These are phyloP conservation scores for Euptelea pleiosperma DNA, from an alignment of 164 flowering plant species.

Conservation along the genomic window DNA sequence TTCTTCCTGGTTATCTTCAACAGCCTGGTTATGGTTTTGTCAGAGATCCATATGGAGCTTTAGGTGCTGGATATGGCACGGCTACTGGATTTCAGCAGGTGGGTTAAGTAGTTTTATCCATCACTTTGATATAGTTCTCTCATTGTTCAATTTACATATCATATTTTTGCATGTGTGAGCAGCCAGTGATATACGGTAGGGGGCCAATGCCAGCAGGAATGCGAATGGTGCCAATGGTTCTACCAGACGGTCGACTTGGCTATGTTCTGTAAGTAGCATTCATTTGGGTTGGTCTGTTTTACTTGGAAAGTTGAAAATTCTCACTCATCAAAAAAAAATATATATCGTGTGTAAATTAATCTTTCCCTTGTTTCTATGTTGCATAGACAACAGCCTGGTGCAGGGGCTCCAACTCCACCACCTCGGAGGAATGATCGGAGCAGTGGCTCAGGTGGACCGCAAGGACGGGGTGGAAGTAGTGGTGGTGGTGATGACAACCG, in stretches of 20 bases:
- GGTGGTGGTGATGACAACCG: conserved; percentile 53
- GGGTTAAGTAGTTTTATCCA: background rate
- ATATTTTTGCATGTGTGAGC: conserved; percentile 25
- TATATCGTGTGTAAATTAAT: background rate
- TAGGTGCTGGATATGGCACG: conserved; percentile 59
- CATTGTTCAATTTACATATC: no score
- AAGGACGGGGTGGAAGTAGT: conserved; percentile 45
- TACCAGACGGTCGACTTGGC: conserved; percentile 97
- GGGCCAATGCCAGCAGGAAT: conserved; percentile 95
- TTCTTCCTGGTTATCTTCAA: conserved; percentile 43
- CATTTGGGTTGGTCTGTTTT: background rate
- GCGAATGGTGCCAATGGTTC: conserved; percentile 99
- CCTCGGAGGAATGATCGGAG: conserved; percentile 57
- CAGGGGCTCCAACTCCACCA: conserved; percentile 56
- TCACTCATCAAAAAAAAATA: no score
- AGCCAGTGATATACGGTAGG: conserved; percentile 95
- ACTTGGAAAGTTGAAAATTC: no score
- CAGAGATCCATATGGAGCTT: conserved; percentile 64
- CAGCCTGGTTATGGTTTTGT: conserved; percentile 57
- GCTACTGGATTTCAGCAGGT: conserved; percentile 72
- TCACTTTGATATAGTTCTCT: no score
- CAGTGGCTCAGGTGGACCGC: conserved; percentile 48
- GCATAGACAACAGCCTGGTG: conserved; percentile 92
- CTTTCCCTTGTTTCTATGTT: conserved; percentile 1
- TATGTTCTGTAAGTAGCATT: conserved; percentile 86